Base-by-base conservation (phyloP, 371 early-diverging fungal species). In the Syncephalastrum racemosum region DNA sequence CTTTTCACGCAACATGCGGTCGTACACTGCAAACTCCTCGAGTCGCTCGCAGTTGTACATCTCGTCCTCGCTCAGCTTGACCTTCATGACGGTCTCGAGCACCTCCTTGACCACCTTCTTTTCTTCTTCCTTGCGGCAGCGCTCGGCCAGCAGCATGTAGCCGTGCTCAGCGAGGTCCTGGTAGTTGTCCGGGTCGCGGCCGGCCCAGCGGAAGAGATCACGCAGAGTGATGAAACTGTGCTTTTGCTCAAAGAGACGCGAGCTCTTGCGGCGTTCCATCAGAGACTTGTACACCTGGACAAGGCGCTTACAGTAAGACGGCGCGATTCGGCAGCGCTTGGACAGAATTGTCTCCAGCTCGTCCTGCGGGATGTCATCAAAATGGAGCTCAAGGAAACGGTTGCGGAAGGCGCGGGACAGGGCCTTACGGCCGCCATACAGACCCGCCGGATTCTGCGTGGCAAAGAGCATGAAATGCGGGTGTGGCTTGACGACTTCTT, bases 391-490 rank as follows among this genome's bases (percentile, higher is more conserved):
- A 51, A 99, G 75, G 74, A 99, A 99, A 67, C 99, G 92, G 73
- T 99, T 99, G 44, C 99, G 90, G 88, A 99, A 99, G 2, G 99
- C 99, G 24, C 98, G 85, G 1, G 98, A 97, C n/a, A 99, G 84
- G 24, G 89, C 91, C 72, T 99, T 99, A 62, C 99, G 92, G 18
- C 99, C 99, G 61, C 96, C 97, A 77, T 99, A 99, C 31, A 93
- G 77, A 40, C 93, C 93, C n/a, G 98, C 90, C 3, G 99, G 97
- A 75, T 99, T 99, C 73, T 99, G 99, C 15, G 99, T 99, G 8
- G 99, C 99, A 84, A 99, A 99, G 8, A 99, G 84, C 92, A 96
- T 95, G 71, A 99, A 99, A 62, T 95, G 86, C 36, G 91, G 89
- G 67, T 99, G 99, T 20, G 99, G 98, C 45, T 88, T 88, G 23